These are phyloP conservation scores for Agrostemma githago DNA, from an alignment of 148 eudicot genomes.

Conservation along the genomic window DNA sequence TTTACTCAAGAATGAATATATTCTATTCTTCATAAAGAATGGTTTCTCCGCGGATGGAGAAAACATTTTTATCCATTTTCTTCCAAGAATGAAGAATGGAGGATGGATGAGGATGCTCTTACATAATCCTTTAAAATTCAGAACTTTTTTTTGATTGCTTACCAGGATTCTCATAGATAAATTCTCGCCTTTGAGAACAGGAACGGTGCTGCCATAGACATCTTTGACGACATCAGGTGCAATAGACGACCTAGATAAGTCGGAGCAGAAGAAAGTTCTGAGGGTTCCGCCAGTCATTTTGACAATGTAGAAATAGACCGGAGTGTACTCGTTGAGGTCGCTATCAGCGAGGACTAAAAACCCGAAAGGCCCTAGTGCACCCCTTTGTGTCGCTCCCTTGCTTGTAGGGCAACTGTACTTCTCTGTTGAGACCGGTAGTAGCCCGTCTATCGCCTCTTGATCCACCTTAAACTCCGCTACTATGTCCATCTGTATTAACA, in stretches of 20 bases:
- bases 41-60: too few species aligned
- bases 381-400: slow-evolving; percentile 50
- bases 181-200: slow-evolving; percentile 56
- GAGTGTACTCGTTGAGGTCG: slow-evolving; percentile 48
- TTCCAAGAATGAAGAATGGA: too few species aligned
- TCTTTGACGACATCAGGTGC: slow-evolving; percentile 53
- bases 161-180: slow-evolving; percentile 57
- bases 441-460: slow-evolving; percentile 29
- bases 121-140: too few species aligned
- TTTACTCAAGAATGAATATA: too few species aligned
- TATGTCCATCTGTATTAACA: slow-evolving; percentile 52
- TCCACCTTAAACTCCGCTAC: slow-evolving; percentile 56
- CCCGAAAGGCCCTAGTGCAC: slow-evolving; percentile 77
- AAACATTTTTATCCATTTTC: too few species aligned
- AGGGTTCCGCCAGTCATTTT: slow-evolving; percentile 38
- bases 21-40: too few species aligned
- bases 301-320: slow-evolving; percentile 57
- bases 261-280: slow-evolving; percentile 61
- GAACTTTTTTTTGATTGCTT: slow-evolving; percentile 11
- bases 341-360: slow-evolving; percentile 37
- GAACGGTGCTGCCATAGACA: slow-evolving; percentile 50
- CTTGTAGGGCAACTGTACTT: slow-evolving; percentile 42
- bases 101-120: too few species aligned
- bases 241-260: slow-evolving; percentile 56
- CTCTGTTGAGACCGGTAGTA: slow-evolving; percentile 30